phyloP scores from a whole-genome alignment of 768 basidiomycete genomes.

The Russula sp. region DNA sequence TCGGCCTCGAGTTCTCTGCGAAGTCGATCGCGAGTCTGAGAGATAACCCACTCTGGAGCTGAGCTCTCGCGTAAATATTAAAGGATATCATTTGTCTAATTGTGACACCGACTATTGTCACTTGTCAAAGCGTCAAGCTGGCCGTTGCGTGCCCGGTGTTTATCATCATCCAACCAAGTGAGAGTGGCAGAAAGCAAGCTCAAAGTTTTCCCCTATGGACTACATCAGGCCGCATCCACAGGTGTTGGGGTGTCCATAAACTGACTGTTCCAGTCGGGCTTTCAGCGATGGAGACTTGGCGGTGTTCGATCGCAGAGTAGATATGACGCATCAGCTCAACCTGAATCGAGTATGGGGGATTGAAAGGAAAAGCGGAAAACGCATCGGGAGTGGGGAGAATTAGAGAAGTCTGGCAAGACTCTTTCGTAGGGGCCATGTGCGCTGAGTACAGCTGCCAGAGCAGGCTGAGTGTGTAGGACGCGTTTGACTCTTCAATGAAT shows the following conservation, averaged over 20 bases:
- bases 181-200: constrained; percentile 70
- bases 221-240: not conserved
- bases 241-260: not conserved
- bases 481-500: not conserved
- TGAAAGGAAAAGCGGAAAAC: constrained; percentile 81
- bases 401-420: constrained; percentile 18
- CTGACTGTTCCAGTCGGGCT: constrained; percentile 85
- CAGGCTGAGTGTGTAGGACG: not conserved
- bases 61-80: not conserved
- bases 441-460: not conserved
- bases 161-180: constrained; percentile 68
- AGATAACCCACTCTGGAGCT: constrained; percentile 71
- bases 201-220: constrained; percentile 72
- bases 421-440: not conserved
- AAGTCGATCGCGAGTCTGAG: constrained; percentile 61
- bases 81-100: constrained; percentile 3
- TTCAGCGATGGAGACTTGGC: constrained; percentile 75
- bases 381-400: constrained; percentile 51
- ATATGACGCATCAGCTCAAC: constrained; percentile 81
- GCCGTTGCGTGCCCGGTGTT: constrained; percentile 60
- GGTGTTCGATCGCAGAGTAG: constrained; percentile 68
- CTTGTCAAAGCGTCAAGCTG: constrained; percentile 36
- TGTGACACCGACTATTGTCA: constrained; percentile 28
- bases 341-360: constrained; percentile 79
- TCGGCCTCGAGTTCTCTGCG: constrained; percentile 59